phyloP scores from a whole-genome alignment of 1,284 basidiomycete species.

The Dichomitus squalens region DNA sequence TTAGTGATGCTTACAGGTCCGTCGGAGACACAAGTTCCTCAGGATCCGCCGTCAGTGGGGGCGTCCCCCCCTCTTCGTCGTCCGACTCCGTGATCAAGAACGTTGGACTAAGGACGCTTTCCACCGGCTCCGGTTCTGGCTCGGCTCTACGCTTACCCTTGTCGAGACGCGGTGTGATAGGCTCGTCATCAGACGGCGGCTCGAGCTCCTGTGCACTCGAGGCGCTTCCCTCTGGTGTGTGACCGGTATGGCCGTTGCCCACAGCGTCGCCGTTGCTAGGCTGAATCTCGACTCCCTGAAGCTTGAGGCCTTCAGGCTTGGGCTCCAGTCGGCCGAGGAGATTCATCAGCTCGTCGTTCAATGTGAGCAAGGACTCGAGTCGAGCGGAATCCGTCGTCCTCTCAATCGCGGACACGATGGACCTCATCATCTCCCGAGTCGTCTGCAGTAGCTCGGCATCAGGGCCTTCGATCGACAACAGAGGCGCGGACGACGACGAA shows the following conservation, averaged over 20 bases:
- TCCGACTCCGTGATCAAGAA: conserved; percentile 63
- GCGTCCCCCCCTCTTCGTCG: conserved; percentile 63
- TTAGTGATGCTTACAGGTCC: conserved; percentile 50
- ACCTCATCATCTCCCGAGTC: conserved; percentile 55
- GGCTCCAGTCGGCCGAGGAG: conserved; percentile 48
- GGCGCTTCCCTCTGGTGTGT: conserved; percentile 27
- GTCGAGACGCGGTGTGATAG: conserved; percentile 64
- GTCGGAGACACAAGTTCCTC: conserved; percentile 51
- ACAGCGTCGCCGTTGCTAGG: conserved; percentile 19
- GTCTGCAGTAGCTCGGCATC: conserved; percentile 45
- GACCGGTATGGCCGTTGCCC: conserved; percentile 26
- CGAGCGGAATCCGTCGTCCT: conserved; percentile 56
- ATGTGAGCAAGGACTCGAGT: conserved; percentile 65
- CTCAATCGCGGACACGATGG: conserved; percentile 62
- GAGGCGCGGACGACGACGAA: conserved; percentile 32
- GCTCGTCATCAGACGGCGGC: conserved; percentile 34
- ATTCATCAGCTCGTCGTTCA: conserved; percentile 73
- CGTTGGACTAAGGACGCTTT: conserved; percentile 72
- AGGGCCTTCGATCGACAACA: conserved; percentile 20
- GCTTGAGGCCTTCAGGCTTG: conserved; percentile 35
- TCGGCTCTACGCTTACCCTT: conserved; percentile 75
- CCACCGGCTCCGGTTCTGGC: conserved; percentile 64
- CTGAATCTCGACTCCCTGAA: conserved; percentile 52
- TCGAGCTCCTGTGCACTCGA: not conserved
- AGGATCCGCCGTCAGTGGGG: conserved; percentile 38